A percentile compares a stretch with the other conserved stretches of the same genome.
These are phyloP conservation scores for Colletotrichum brevisporum DNA, from an alignment of 2,329 filamentous ascomycete species.

Conservation along the genomic window DNA sequence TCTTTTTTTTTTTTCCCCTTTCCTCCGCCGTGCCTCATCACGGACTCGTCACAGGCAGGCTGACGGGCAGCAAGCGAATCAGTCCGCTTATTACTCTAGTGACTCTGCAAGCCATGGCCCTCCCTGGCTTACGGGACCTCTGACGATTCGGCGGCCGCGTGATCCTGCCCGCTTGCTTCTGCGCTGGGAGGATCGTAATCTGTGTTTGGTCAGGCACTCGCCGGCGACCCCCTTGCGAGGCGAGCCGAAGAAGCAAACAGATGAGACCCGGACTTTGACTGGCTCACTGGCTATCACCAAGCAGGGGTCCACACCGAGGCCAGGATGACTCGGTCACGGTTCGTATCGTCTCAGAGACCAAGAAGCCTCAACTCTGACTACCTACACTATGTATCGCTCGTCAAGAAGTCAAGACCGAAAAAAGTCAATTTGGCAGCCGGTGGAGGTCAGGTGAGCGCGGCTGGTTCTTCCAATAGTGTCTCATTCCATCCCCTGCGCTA, in stretches of 20 bases:
- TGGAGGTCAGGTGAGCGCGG: slow-evolving; percentile 29
- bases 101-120: slow-evolving; percentile 13
- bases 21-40: background rate
- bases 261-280: slow-evolving; percentile 11
- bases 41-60: background rate
- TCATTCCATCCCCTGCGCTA: slow-evolving; percentile 29
- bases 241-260: slow-evolving; percentile 30
- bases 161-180: slow-evolving; percentile 18
- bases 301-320: slow-evolving; percentile 34
- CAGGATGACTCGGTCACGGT: slow-evolving; percentile 20
- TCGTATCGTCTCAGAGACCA: slow-evolving; percentile 12
- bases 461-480: slow-evolving; percentile 30
- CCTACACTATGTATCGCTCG: background rate
- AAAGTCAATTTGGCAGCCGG: slow-evolving; percentile 18
- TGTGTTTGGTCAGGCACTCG: slow-evolving; percentile 15
- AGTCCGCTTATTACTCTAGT: background rate
- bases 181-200: slow-evolving; percentile 19
- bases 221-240: slow-evolving; percentile 17
- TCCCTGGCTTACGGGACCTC: background rate
- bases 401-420: slow-evolving; percentile 16
- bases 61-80: background rate
- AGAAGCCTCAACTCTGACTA: slow-evolving; percentile 4
- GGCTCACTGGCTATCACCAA: slow-evolving; percentile 11
- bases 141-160: slow-evolving; percentile 3
- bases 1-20: slow-evolving; percentile 4